A percentile compares a stretch with the other conserved stretches of the same genome.
phyloP scores from a whole-genome alignment of 225 moss, liverwort and hornwort species.

The Lunularia cruciata region DNA sequence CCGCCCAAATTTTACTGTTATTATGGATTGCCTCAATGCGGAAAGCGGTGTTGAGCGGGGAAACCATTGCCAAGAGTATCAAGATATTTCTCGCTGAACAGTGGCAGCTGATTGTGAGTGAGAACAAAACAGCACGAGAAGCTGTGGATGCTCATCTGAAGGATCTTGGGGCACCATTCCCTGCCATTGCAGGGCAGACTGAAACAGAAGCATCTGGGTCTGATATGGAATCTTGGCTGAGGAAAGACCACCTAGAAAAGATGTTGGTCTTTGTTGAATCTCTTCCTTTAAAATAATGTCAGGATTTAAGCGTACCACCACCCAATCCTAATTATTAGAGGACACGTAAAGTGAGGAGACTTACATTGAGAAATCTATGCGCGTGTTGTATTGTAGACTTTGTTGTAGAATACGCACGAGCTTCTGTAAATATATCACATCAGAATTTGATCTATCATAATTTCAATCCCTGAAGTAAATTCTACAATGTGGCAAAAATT shows the following conservation, averaged over 20 bases:
- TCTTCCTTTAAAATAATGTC: not conserved
- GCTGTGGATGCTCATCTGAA: conserved; percentile 72
- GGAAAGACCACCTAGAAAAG: conserved; percentile 30
- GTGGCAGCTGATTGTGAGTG: conserved; percentile 78
- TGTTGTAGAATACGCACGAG: no score
- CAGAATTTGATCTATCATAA: no score
- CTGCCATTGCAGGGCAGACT: conserved; percentile 22
- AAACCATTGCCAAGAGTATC: conserved; percentile 47
- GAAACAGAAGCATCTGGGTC: conserved; percentile 25
- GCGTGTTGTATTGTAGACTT: no score
- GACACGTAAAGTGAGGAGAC: no score
- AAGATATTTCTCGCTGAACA: conserved; percentile 71
- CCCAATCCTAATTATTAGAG: no score
- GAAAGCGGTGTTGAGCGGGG: conserved; percentile 48
- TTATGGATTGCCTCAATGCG: conserved; percentile 82
- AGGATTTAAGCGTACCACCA: no score
- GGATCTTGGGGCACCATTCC: conserved; percentile 63
- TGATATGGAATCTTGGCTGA: conserved; percentile 36
- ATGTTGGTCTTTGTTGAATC: conserved; percentile 39
- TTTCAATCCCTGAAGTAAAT: no score
- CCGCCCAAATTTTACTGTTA: conserved; percentile 75
- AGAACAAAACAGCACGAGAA: conserved; percentile 75
- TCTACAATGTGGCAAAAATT: no score
- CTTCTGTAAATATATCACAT: no score
- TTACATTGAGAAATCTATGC: no score